Evolutionary conservation across 768 basidiomycete species (phyloP), one percentile per base, ranked within the genome.

Genomic region (Suillus bovinus): DNA sequence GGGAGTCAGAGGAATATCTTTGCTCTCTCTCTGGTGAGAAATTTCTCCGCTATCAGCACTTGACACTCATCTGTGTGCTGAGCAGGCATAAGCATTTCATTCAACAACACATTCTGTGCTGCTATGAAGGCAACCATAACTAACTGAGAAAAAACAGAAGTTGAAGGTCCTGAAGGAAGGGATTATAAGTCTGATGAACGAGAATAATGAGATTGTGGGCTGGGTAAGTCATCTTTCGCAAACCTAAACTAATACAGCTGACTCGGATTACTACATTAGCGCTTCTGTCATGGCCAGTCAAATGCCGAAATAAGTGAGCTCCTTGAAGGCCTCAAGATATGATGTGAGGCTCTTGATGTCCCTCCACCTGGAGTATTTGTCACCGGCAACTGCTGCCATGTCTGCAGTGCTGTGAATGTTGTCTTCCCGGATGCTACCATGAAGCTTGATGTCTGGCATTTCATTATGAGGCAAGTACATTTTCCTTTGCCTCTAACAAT

Each of bases 341-440:
- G 68, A 5, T 61, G 29, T 24, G 27, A 64, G 27, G 46, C 50
- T 1, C 61, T 69, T 14, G 63, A 61, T 1, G 29, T 58, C 16
- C 27, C 60, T 3, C 29, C 57, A 4, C 71, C 68, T 0, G 62
- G 67, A 13, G 63, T 68, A 54, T 62, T 61, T 6, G 58, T 68
- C 4, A 64, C 34, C 0, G 66, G 71, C 38, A 72, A 72, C 41
- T 71, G 71, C 56, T 72, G 70, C 58, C 60, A 63, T n/a, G 61
- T 69, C 1, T 46, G 49, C 20, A 46, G 9, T 3, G 62, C 67
- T 0, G 27, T 71, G 5, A 1, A 27, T 14, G 20, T 33, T 0
- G 60, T 59, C 1, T 62, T 71, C 41, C 64, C 65, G 2, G 17
- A 60, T 3, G 58, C 38, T 0, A 46, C 29, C 8, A 59, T 64